Percentiles rank a stretch among this genome's conserved stretches.
Evolutionary conservation across 2,329 filamentous ascomycete species (phyloP).

Genomic region (Boeremia exigua): DNA sequence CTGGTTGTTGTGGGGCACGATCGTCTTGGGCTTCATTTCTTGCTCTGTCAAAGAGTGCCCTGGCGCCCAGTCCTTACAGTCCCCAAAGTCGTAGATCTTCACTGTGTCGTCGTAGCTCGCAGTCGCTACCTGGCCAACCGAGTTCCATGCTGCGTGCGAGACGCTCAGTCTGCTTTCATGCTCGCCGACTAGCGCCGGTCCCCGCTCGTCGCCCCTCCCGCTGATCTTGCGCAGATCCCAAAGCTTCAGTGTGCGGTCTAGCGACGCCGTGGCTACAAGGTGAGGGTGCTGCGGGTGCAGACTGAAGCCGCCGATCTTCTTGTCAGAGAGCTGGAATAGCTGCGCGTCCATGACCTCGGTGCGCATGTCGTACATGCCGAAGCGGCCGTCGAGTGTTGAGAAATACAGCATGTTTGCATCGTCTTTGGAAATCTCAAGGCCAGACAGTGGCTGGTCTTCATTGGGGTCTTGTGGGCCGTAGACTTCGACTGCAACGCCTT

Average conservation of each 20-base stretch:
- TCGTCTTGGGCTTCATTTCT: slow-evolving; percentile 71
- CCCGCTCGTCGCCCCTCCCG: slow-evolving; percentile 64
- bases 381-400: slow-evolving; percentile 80
- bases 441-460: slow-evolving; percentile 80
- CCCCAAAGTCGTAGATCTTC: slow-evolving; percentile 83
- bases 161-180: slow-evolving; percentile 85
- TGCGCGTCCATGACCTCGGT: slow-evolving; percentile 63
- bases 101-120: slow-evolving; percentile 94
- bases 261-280: slow-evolving; percentile 83
- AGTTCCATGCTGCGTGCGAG: slow-evolving; percentile 89
- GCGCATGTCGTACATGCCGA: slow-evolving; percentile 83
- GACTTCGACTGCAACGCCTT: slow-evolving; percentile 78
- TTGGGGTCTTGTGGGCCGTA: slow-evolving; percentile 75
- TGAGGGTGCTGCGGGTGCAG: slow-evolving; percentile 81
- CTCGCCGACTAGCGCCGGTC: slow-evolving; percentile 77
- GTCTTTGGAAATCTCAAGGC: slow-evolving; percentile 76
- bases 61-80: slow-evolving; percentile 57
- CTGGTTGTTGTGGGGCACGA: slow-evolving; percentile 90
- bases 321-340: slow-evolving; percentile 79
- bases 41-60: slow-evolving; percentile 63
- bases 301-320: slow-evolving; percentile 95
- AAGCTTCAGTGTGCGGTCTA: slow-evolving; percentile 87
- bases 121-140: slow-evolving; percentile 84
- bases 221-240: slow-evolving; percentile 89
- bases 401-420: slow-evolving; percentile 82